Evolutionary conservation across 495 filamentous ascomycete species (phyloP).

Genomic region (Penicillium canescens): DNA sequence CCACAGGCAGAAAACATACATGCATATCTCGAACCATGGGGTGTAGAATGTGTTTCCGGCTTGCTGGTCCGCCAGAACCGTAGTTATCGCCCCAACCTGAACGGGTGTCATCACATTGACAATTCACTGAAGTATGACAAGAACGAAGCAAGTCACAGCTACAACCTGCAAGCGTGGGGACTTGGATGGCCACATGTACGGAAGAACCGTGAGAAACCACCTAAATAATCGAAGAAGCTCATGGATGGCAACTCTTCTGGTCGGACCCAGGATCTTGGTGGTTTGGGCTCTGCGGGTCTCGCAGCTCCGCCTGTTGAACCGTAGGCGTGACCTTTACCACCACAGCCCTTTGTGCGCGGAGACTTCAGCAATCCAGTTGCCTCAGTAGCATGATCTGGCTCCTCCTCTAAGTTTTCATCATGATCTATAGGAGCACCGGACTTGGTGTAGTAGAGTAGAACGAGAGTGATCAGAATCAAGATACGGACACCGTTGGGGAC

Average conservation of each 20-base stretch:
- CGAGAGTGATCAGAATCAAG: slow-evolving; percentile 39
- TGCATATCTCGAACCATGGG: slow-evolving; percentile 54
- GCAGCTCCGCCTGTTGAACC: slow-evolving; percentile 38
- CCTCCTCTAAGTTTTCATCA: neutral
- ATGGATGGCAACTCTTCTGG: slow-evolving; percentile 8
- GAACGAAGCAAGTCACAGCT: slow-evolving; percentile 75
- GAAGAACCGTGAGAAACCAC: slow-evolving; percentile 85
- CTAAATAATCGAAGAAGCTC: slow-evolving; percentile 23
- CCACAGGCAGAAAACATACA: slow-evolving; percentile 69
- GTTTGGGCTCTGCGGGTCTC: slow-evolving; percentile 44
- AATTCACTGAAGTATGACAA: slow-evolving; percentile 73
- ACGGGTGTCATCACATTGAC: slow-evolving; percentile 80
- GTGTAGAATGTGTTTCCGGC: neutral
- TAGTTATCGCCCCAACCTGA: slow-evolving; percentile 40
- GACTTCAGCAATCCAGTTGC: slow-evolving; percentile 42
- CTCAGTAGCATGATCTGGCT: slow-evolving; percentile 39
- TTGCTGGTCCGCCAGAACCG: neutral
- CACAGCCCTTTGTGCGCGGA: slow-evolving; percentile 18
- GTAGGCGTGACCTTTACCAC: neutral
- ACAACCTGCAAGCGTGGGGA: slow-evolving; percentile 67
- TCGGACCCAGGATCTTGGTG: slow-evolving; percentile 23
- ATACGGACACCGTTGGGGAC: slow-evolving; percentile 55
- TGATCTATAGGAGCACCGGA: neutral
- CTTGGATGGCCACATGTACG: slow-evolving; percentile 90
- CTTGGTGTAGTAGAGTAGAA: neutral